A percentile compares a stretch with the other conserved stretches of the same genome.
phyloP scores from a whole-genome alignment of 176 grass and related monocot species.

The Secale cereale region DNA sequence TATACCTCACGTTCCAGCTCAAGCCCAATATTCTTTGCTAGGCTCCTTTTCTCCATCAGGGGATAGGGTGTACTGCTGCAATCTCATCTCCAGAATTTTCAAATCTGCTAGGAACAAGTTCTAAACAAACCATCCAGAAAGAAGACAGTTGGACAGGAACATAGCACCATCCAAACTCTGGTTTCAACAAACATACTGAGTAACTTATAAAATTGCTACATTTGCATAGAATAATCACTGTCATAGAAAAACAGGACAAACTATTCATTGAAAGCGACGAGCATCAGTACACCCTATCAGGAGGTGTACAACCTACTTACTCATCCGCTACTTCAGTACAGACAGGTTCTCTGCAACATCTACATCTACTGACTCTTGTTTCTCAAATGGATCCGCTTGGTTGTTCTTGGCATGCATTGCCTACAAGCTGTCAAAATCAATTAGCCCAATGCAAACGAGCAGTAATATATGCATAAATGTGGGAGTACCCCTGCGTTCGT shows the following conservation, averaged over 20 bases:
- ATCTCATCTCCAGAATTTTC: too few relatives aligned
- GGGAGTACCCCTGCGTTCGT: not conserved
- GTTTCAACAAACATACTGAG: not conserved
- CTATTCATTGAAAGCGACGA: not conserved
- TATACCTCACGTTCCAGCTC: not conserved
- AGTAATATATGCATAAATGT: not conserved
- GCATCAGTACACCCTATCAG: not conserved
- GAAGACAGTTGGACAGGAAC: not conserved
- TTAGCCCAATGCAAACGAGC: not conserved
- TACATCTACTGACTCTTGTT: too few relatives aligned
- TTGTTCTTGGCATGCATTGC: not conserved
- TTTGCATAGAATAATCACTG: not conserved
- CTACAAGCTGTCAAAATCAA: constrained; percentile 13
- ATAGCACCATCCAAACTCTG: not conserved
- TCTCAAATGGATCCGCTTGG: not conserved
- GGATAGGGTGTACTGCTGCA: not conserved
- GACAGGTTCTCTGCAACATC: not conserved
- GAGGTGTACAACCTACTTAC: too few relatives aligned
- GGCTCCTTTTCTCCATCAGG: constrained; percentile 53
- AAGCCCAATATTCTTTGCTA: too few relatives aligned
- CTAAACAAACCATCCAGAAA: too few relatives aligned
- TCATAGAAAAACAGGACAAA: not conserved
- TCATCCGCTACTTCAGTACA: too few relatives aligned
- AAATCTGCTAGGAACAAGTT: too few relatives aligned
- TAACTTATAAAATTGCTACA: not conserved